Conservation (phyloP, 2,329 filamentous ascomycete genomes). For the Furcasterigmium furcatum region DNA sequence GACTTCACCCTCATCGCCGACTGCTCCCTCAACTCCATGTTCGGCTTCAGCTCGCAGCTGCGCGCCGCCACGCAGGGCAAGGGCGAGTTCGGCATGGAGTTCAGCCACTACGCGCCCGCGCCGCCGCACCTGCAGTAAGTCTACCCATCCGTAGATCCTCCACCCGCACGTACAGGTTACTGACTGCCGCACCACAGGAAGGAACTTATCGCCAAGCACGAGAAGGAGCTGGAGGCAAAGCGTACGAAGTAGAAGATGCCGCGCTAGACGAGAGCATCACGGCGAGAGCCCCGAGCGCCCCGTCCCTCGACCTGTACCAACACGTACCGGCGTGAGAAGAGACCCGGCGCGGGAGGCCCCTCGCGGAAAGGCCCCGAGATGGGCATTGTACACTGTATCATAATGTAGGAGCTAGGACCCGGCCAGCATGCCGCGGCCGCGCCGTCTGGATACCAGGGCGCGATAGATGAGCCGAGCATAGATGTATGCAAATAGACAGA, state of each 20-base stretch:
- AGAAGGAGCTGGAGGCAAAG: constrained; percentile 57
- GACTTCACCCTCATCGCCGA: constrained; percentile 93
- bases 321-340: background rate
- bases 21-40: constrained; percentile 95
- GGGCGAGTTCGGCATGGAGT: constrained; percentile 98
- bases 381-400: constrained; percentile 1
- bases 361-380: background rate
- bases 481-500: background rate
- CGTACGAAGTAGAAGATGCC: constrained; percentile 41
- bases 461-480: background rate
- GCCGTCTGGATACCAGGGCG: background rate
- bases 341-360: background rate
- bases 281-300: no score
- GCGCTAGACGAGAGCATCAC: background rate
- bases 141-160: background rate
- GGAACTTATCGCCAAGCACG: constrained; percentile 55
- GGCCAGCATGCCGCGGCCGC: background rate
- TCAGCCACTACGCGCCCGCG: constrained; percentile 89
- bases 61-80: constrained; percentile 95
- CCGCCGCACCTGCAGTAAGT: constrained; percentile 85
- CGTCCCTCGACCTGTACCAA: background rate
- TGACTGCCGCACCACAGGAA: constrained; percentile 38
- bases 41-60: constrained; percentile 89
- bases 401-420: background rate
- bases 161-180: constrained; percentile 11